Evolutionary conservation across 495 filamentous ascomycete genomes (phyloP).

Genomic region (Penicillium maclennaniae): DNA sequence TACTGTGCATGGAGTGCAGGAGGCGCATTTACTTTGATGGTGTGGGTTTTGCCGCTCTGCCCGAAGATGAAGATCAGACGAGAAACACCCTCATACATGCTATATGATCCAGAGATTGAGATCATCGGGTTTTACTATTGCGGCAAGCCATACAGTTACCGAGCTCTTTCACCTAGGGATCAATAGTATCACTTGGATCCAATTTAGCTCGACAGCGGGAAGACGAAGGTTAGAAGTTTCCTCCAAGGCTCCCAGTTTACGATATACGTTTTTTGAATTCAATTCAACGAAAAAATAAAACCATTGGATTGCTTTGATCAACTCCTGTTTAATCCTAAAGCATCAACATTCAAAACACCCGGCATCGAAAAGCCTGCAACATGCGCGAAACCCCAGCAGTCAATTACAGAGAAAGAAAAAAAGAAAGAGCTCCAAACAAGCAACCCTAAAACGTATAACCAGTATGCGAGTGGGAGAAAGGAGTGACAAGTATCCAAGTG

Average conservation of each 20-base stretch:
- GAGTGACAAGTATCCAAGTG: not conserved
- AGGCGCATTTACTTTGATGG: not conserved
- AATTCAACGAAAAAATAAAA: not conserved
- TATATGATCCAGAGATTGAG: no score
- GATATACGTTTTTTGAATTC: no score
- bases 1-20: not conserved
- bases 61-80: not conserved
- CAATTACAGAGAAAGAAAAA: not conserved
- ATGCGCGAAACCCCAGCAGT: conserved; percentile 1
- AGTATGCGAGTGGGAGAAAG: not conserved
- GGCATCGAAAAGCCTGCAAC: conserved; percentile 1
- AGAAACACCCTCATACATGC: not conserved
- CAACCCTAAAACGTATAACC: conserved; percentile 1
- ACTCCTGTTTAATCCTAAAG: not conserved
- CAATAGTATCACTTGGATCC: no score
- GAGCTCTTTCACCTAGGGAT: no score
- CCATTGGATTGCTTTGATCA: not conserved
- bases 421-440: not conserved
- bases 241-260: no score
- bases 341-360: not conserved
- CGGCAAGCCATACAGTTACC: no score
- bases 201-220: no score
- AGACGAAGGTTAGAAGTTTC: no score
- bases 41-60: not conserved
- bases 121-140: no score